Evolutionary conservation across 2,329 filamentous ascomycete genomes (phyloP).

Genomic region (Cladophialophora exuberans): DNA sequence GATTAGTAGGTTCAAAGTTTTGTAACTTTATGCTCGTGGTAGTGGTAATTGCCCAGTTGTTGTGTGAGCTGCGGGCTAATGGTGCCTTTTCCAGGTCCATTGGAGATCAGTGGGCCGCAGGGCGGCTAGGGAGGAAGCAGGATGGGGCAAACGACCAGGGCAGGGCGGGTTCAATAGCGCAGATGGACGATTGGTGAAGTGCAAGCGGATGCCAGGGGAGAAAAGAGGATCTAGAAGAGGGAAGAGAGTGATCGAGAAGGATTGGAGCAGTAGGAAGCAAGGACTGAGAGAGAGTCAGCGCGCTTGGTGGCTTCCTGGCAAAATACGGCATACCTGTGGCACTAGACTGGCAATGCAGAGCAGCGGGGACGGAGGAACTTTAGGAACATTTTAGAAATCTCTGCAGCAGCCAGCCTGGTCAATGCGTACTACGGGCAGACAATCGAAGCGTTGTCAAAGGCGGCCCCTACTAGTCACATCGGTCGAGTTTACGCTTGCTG

Average conservation of each 20-base stretch:
- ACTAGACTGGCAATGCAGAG: not conserved
- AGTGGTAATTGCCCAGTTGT: not conserved
- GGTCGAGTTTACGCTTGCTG: slow-evolving; percentile 7
- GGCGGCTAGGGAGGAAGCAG: slow-evolving; percentile 16
- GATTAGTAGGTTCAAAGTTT: not conserved
- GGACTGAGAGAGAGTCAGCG: slow-evolving; percentile 5
- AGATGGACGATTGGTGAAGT: slow-evolving; percentile 2
- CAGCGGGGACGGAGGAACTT: not conserved
- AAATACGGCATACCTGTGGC: too few species aligned
- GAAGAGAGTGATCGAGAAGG: slow-evolving; percentile 19
- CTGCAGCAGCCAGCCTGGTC: slow-evolving; percentile 14
- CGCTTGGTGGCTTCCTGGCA: slow-evolving; percentile 1
- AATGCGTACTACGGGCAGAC: not conserved
- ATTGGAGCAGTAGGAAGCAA: slow-evolving; percentile 13
- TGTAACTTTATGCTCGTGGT: not conserved
- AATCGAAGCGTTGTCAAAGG: not conserved
- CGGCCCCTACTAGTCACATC: not conserved
- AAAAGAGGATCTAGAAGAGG: slow-evolving; percentile 11
- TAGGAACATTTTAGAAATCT: not conserved
- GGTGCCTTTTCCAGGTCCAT: not conserved
- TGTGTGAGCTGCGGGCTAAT: not conserved
- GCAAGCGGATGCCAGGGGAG: slow-evolving; percentile 5
- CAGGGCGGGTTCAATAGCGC: not conserved
- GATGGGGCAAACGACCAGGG: slow-evolving; percentile 13
- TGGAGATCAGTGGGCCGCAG: not conserved